phyloP scores from a whole-genome alignment of 768 basidiomycete species.

The Xanthoconium stramineum region DNA sequence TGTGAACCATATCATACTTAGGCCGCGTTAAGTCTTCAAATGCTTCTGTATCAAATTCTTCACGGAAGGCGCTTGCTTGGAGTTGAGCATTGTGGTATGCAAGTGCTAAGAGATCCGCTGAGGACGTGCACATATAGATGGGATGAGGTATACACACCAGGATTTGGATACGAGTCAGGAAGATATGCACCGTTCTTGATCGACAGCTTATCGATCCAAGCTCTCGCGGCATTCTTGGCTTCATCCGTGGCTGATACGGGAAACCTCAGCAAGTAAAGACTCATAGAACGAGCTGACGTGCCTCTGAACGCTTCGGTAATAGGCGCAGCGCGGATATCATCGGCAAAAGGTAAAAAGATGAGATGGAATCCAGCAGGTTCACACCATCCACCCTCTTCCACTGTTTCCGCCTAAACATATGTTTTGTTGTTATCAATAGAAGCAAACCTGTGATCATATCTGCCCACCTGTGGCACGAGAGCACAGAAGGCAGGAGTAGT shows the following conservation, averaged over 20 bases:
- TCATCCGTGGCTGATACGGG: constrained; percentile 57
- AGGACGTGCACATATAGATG: not conserved
- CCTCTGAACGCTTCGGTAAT: constrained; percentile 65
- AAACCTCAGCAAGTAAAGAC: not conserved
- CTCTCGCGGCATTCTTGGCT: constrained; percentile 61
- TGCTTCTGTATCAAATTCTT: constrained; percentile 73
- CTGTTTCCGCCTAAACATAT: constrained; percentile 57
- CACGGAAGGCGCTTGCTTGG: constrained; percentile 89
- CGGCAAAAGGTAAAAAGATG: constrained; percentile 89
- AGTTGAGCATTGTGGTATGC: constrained; percentile 88
- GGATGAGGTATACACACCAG: constrained; percentile 51
- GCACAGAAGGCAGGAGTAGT: constrained; percentile 78
- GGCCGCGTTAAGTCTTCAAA: constrained; percentile 85
- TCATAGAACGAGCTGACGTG: constrained; percentile 23
- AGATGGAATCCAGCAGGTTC: constrained; percentile 92
- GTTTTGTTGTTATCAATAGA: not conserved
- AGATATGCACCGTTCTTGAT: constrained; percentile 78
- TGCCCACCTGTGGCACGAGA: constrained; percentile 75
- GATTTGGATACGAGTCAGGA: constrained; percentile 90
- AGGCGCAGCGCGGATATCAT: constrained; percentile 84
- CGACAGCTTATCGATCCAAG: constrained; percentile 75
- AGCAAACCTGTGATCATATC: not conserved
- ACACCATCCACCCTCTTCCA: constrained; percentile 68
- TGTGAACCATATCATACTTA: constrained; percentile 72
- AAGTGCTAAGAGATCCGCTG: constrained; percentile 38